Evolutionary conservation across 2,329 filamentous ascomycete species (phyloP).

Genomic region (Ascochyta pisi): DNA sequence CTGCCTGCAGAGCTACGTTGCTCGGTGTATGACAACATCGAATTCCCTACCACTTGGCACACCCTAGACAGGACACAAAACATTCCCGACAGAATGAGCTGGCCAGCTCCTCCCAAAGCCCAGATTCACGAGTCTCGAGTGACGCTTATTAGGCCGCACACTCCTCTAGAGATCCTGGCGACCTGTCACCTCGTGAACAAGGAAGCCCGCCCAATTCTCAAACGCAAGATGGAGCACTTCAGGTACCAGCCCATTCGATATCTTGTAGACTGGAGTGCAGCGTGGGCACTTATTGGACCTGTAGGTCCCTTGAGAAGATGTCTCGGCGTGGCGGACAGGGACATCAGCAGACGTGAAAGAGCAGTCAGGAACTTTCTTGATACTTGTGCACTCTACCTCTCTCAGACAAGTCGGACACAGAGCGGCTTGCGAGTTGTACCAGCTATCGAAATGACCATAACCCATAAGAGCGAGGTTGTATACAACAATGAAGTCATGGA

Average conservation of each 20-base stretch:
- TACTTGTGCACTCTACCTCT: too few relatives aligned
- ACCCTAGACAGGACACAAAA: conserved; percentile 12
- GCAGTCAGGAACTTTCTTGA: background rate
- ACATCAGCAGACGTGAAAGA: background rate
- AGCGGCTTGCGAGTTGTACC: conserved; percentile 3
- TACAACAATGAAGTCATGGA: conserved; percentile 2
- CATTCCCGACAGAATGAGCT: conserved; percentile 1
- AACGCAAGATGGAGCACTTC: conserved; percentile 15
- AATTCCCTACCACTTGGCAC: conserved; percentile 15
- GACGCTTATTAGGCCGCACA: conserved; percentile 15
- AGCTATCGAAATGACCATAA: conserved; percentile 17
- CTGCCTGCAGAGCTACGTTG: conserved; percentile 19
- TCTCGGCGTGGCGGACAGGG: conserved; percentile 4
- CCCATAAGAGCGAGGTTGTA: conserved; percentile 2
- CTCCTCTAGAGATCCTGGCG: conserved; percentile 6
- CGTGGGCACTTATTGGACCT: conserved; percentile 12
- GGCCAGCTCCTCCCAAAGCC: conserved; percentile 11
- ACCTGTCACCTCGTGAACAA: conserved; percentile 18
- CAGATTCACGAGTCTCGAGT: conserved; percentile 14
- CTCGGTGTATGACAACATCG: conserved; percentile 15
- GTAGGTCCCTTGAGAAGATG: conserved; percentile 7
- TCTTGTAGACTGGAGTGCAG: conserved; percentile 21
- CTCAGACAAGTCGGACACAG: background rate
- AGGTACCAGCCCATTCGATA: conserved; percentile 18
- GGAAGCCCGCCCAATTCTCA: conserved; percentile 16